phyloP scores from a whole-genome alignment of 495 filamentous ascomycete species.

The Sordaria brevicollis region DNA sequence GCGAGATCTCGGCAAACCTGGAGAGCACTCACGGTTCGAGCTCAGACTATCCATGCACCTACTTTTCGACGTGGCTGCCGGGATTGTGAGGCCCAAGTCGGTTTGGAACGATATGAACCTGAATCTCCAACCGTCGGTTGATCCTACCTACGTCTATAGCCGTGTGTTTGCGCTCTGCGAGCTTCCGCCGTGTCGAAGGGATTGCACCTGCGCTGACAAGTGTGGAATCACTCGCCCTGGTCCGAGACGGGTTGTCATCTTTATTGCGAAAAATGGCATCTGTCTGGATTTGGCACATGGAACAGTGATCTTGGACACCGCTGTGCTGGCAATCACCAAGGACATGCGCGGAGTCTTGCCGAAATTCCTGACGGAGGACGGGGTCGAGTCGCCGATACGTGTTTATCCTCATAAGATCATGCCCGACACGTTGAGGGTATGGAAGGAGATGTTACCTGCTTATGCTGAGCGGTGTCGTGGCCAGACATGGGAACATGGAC shows the following conservation, averaged over 20 bases:
- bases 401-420: background rate
- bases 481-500: background rate
- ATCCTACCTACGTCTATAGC: background rate
- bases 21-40: background rate
- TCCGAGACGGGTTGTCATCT: background rate
- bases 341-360: background rate
- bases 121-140: background rate
- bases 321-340: background rate
- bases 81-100: background rate
- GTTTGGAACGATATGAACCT: background rate
- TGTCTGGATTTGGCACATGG: background rate
- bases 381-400: background rate
- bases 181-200: background rate
- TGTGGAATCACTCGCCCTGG: background rate
- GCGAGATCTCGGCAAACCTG: background rate
- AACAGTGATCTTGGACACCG: background rate
- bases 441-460: background rate
- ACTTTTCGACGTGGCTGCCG: background rate
- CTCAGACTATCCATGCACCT: background rate
- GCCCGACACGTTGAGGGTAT: background rate
- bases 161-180: background rate
- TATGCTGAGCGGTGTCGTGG: background rate
- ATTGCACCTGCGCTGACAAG: background rate
- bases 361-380: background rate
- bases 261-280: background rate